phyloP scores from a whole-genome alignment of 148 eudicot species.

The Drosera capensis region DNA sequence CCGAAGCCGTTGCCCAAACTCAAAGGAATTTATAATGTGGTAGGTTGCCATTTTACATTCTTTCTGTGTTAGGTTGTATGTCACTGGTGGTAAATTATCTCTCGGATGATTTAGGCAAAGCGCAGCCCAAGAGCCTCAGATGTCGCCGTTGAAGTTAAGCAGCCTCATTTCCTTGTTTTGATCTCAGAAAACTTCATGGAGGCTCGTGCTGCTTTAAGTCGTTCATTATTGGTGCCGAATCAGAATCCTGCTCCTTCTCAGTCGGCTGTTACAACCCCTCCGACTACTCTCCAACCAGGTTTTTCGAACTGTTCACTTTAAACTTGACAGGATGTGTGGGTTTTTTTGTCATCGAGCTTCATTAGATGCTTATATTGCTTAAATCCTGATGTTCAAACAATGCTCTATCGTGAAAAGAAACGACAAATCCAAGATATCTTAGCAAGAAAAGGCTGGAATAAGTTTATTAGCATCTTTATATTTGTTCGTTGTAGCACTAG shows the following conservation, averaged over 20 bases:
- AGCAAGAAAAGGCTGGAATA: no score
- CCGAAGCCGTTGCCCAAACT: constrained; percentile 75
- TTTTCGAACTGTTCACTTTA: no score
- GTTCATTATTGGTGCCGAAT: constrained; percentile 34
- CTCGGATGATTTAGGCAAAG: constrained; percentile 39
- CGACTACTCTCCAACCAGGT: constrained; percentile 63
- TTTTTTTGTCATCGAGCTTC: no score
- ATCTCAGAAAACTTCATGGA: constrained; percentile 72
- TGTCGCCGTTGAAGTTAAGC: constrained; percentile 60
- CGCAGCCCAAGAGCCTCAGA: constrained; percentile 53
- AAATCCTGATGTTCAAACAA: no score
- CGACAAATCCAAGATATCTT: no score
- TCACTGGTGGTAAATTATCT: not conserved
- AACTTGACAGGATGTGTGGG: no score
- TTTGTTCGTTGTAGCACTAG: no score
- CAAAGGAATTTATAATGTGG: constrained; percentile 66
- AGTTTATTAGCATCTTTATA: no score
- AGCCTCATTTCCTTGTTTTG: constrained; percentile 64
- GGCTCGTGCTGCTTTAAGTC: constrained; percentile 74
- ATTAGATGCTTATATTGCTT: no score
- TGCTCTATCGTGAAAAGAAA: no score
- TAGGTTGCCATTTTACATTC: constrained; percentile 23
- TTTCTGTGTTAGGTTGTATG: no score
- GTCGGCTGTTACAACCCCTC: constrained; percentile 47
- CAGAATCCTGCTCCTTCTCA: constrained; percentile 41